phyloP scores from a whole-genome alignment of 805 yeast species.

The Teunomyces lycoperdinae region DNA sequence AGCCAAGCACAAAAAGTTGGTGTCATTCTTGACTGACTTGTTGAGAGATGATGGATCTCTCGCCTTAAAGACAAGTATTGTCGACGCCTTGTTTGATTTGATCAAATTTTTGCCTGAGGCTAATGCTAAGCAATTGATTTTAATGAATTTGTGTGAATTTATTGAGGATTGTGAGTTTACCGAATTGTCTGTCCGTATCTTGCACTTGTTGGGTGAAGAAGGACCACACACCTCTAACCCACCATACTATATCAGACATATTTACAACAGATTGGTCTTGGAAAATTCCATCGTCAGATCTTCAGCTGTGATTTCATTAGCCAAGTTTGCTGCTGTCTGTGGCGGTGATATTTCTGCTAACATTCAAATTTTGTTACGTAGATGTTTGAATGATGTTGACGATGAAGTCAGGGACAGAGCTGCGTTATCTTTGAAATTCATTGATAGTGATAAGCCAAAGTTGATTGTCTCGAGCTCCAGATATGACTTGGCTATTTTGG shows the following conservation, averaged over 20 bases:
- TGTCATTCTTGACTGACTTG: constrained; percentile 75
- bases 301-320: constrained; percentile 88
- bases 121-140: constrained; percentile 73
- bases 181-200: constrained; percentile 86
- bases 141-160: constrained; percentile 90
- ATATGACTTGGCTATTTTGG: constrained; percentile 76
- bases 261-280: constrained; percentile 92
- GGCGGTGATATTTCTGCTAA: constrained; percentile 66
- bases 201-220: constrained; percentile 89
- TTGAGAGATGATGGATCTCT: constrained; percentile 91
- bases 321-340: constrained; percentile 81
- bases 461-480: constrained; percentile 66
- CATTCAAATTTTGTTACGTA: constrained; percentile 68
- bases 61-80: constrained; percentile 78
- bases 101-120: constrained; percentile 75
- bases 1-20: constrained; percentile 77
- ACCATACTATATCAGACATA: constrained; percentile 88
- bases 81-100: constrained; percentile 90
- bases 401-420: constrained; percentile 99
- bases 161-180: constrained; percentile 98
- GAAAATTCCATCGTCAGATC: constrained; percentile 95
- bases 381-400: constrained; percentile 85
- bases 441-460: constrained; percentile 33
- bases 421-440: constrained; percentile 72
- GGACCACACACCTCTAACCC: constrained; percentile 89